Conservation (phyloP, 2,329 filamentous ascomycete species). For the Alternaria atra region DNA sequence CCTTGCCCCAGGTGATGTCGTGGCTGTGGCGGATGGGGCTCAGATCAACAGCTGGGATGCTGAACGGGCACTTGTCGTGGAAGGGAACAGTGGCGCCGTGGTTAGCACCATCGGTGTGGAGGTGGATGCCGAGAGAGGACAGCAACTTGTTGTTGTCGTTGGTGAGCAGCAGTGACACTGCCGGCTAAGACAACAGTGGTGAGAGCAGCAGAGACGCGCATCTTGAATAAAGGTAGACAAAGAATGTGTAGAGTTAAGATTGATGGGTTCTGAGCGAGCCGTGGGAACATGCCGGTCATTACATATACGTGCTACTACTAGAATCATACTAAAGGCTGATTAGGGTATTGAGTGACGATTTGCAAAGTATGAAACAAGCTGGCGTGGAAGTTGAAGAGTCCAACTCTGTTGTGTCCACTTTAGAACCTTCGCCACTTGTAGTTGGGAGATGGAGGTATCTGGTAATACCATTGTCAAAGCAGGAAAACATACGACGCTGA, state of each 20-base stretch:
- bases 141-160: not conserved
- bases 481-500: not conserved
- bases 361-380: too few species aligned
- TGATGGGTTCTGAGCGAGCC: not conserved
- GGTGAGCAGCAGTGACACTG: not conserved
- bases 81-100: not conserved
- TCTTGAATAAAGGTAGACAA: not conserved
- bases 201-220: not conserved
- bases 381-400: too few species aligned
- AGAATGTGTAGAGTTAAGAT: too few species aligned
- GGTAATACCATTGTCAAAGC: not conserved
- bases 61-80: not conserved
- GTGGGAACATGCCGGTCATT: not conserved
- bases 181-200: not conserved
- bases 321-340: too few species aligned
- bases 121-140: not conserved
- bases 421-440: not conserved
- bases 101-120: not conserved
- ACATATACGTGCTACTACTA: too few species aligned
- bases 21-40: not conserved
- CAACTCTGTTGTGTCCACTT: not conserved
- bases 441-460: too few species aligned
- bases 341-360: too few species aligned
- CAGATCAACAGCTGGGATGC: not conserved
- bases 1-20: not conserved